Evolutionary conservation across 495 filamentous ascomycete species (phyloP).

Genomic region (Hyphodiscus hymeniophilus): DNA sequence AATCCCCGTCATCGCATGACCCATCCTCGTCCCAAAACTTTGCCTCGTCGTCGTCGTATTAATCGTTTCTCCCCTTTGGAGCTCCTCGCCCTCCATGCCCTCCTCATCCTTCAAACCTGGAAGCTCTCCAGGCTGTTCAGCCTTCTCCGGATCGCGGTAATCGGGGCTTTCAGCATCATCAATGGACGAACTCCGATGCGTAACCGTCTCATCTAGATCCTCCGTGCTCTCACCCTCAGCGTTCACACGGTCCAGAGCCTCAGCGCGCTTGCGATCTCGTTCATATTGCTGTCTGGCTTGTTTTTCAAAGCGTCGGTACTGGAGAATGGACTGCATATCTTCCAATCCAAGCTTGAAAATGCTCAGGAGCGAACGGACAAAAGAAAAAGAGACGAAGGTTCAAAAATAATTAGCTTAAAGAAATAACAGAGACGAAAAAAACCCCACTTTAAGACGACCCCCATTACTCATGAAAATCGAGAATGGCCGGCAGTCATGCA

Average conservation of each 20-base stretch:
- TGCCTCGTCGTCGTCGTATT: conserved; percentile 1
- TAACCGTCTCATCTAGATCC: not conserved
- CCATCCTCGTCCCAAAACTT: conserved; percentile 15
- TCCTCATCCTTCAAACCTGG: not conserved
- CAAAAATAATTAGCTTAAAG: too few species aligned
- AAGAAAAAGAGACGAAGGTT: too few species aligned
- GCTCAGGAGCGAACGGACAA: too few species aligned
- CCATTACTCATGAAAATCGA: too few species aligned
- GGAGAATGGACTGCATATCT: not conserved
- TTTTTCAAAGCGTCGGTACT: not conserved
- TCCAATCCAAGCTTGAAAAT: too few species aligned
- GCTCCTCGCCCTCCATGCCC: not conserved
- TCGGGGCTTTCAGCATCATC: conserved; percentile 3
- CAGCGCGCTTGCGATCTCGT: conserved; percentile 6
- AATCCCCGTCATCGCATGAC: conserved; percentile 14
- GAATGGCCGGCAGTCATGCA: too few species aligned
- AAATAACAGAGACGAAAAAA: too few species aligned
- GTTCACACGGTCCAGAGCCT: conserved; percentile 11
- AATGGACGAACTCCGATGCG: conserved; percentile 6
- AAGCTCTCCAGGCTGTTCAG: not conserved
- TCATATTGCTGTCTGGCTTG: conserved; percentile 7
- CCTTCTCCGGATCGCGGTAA: conserved; percentile 7
- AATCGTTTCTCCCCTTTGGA: not conserved
- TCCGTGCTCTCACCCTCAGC: not conserved
- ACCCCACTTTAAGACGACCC: too few species aligned